These are phyloP conservation scores for Suhomyces atakaporum DNA, from an alignment of 1,139 yeast genomes.

Conservation along the genomic window DNA sequence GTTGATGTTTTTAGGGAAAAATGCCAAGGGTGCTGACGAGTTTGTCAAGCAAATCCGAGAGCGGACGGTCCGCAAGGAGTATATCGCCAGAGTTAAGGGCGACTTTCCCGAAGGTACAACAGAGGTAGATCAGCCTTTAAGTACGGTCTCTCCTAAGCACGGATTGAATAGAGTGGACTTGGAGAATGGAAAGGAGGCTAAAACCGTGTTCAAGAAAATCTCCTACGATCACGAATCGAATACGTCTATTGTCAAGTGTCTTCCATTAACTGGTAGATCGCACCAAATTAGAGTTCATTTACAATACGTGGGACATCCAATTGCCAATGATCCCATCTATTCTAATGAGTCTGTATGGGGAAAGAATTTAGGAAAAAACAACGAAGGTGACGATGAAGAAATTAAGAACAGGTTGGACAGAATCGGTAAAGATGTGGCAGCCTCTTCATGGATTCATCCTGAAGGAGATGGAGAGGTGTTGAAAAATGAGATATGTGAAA, in stretches of 20 bases:
- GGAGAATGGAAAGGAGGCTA: slow-evolving; percentile 66
- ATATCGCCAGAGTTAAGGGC: slow-evolving; percentile 86
- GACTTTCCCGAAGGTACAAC: slow-evolving; percentile 50
- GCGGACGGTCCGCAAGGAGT: slow-evolving; percentile 76
- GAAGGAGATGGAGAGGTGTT: slow-evolving; percentile 61
- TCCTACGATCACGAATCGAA: slow-evolving; percentile 59
- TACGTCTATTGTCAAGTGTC: slow-evolving; percentile 75
- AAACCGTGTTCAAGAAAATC: slow-evolving; percentile 54
- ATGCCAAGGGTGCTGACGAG: slow-evolving; percentile 74
- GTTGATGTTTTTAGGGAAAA: slow-evolving; percentile 87
- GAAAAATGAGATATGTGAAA: slow-evolving; percentile 58
- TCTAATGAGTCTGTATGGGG: slow-evolving; percentile 75
- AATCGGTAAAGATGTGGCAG: slow-evolving; percentile 68
- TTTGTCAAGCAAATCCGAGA: slow-evolving; percentile 76
- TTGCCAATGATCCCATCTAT: slow-evolving; percentile 93
- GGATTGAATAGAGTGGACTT: slow-evolving; percentile 72
- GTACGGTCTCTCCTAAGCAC: slow-evolving; percentile 74
- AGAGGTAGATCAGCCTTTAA: slow-evolving; percentile 66
- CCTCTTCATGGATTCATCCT: slow-evolving; percentile 69
- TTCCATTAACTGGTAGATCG: slow-evolving; percentile 88
- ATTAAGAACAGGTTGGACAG: slow-evolving; percentile 53
- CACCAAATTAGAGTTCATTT: slow-evolving; percentile 94
- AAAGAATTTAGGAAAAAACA: slow-evolving; percentile 52
- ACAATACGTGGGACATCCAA: slow-evolving; percentile 84
- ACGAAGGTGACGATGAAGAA: slow-evolving; percentile 48